Evolutionary conservation across 2,329 filamentous ascomycete genomes (phyloP).

Genomic region (Pseudogymnoascus verrucosus): DNA sequence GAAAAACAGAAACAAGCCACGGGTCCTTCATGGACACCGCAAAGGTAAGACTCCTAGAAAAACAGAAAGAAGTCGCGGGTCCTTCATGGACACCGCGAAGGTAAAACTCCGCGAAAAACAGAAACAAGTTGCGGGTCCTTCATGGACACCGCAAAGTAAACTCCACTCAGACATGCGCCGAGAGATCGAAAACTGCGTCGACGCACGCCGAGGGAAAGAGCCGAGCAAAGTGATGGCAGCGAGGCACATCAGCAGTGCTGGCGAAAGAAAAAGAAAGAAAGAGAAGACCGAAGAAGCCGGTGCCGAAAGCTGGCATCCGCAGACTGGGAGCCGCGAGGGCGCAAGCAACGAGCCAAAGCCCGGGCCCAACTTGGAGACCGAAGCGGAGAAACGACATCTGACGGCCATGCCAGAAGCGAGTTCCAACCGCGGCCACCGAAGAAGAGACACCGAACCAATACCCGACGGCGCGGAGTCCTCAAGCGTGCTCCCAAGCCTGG

Average conservation of each 20-base stretch:
- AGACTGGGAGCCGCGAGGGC: background rate
- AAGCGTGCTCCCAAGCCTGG: background rate
- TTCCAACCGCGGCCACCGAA: constrained; percentile 1
- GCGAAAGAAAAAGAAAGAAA: background rate
- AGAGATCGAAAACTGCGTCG: background rate
- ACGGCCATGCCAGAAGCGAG: background rate
- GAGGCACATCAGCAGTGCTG: background rate
- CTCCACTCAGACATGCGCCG: background rate
- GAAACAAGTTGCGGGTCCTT: background rate
- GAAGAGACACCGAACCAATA: background rate
- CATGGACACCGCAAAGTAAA: background rate
- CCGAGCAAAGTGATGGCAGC: constrained; percentile 3
- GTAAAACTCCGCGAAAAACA: background rate
- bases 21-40: background rate
- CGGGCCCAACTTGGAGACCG: background rate
- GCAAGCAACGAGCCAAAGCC: constrained; percentile 2
- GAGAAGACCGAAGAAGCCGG: too few relatives aligned
- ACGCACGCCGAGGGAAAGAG: background rate
- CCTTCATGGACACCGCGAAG: background rate
- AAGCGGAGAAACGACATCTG: background rate
- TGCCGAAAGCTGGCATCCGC: background rate
- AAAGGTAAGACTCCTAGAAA: background rate
- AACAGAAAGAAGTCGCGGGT: background rate
- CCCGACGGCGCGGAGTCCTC: background rate
- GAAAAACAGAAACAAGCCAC: background rate